phyloP scores from a whole-genome alignment of 169 alveolate genomes.

The Perkinsus chesapeaki region DNA sequence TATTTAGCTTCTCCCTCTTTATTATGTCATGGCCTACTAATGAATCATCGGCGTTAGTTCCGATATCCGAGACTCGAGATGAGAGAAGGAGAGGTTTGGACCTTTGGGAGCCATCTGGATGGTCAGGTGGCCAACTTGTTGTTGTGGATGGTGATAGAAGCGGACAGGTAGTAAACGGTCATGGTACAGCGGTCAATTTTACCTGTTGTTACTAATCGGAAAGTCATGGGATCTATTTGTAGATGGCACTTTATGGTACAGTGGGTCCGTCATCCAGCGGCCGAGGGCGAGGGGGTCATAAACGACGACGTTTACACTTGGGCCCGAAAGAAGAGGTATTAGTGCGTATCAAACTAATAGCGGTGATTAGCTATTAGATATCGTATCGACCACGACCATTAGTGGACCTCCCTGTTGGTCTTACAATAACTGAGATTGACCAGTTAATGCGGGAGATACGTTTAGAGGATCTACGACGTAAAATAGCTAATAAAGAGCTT shows the following conservation, averaged over 20 bases:
- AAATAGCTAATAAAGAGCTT: constrained; percentile 61
- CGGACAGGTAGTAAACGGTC: neutral
- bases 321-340: neutral
- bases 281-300: neutral
- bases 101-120: neutral
- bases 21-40: no score
- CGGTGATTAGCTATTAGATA: neutral
- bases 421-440: constrained; percentile 63
- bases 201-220: neutral
- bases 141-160: neutral
- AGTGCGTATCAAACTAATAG: neutral
- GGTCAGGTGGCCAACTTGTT: neutral
- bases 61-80: no score
- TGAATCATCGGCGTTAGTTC: no score
- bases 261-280: neutral
- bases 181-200: neutral
- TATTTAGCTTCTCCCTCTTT: no score
- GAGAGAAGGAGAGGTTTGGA: no score
- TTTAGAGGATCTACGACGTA: constrained; percentile 63
- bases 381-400: constrained; percentile 68
- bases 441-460: constrained; percentile 70
- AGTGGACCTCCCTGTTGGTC: constrained; percentile 71
- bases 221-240: neutral
- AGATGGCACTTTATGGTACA: neutral
- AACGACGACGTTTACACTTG: neutral